Evolutionary conservation across 805 yeast species (phyloP), one percentile per base, ranked within the genome.

Genomic region (Saccharomyces jurei): DNA sequence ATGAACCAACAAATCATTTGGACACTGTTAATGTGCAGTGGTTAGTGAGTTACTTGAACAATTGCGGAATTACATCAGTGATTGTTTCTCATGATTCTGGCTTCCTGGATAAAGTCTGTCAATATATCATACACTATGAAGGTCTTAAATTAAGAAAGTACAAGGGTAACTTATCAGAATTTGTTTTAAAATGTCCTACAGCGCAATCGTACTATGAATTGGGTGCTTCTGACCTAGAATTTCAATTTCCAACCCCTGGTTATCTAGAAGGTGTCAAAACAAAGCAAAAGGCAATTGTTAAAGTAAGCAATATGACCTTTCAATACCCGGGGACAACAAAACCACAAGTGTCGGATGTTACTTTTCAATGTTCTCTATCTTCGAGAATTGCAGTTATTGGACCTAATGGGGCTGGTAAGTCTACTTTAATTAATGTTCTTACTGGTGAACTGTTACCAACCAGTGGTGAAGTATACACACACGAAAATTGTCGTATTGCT

Each of bases 331-430:
- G 97, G 80, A 90, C 97, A 64, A 57, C 85, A 67, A 88, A 86
- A 80, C 97, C 97, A 67, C 97, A 91, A 82, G 80, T 91, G 66
- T 60, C 73, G 57, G 88, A 86, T 77, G 84, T 92, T 66, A 85
- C 85, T 76, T 92, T 91, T 96, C 97, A 91, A 81, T 89, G 96
- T 82, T 91, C 97, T 60, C 81, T 91, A 72, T 89, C 97, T 59
- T 90, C 97, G 50, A 91, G 98, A 86, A 91, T 91, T 87, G 98
- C 98, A 66, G 97, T 91, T 74, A 89, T 91, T 81, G 98, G 98
- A 76, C 97, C 97, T 76, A 91, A 91, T 79, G 98, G 98, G 86
- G 97, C 97, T 72, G 98, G 98, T 84, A 91, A 91, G 80, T 90
- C 97, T 60, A 91, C 98, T 66, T 83, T 91, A 79, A 90, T 91